These are phyloP conservation scores for Cladosporium velox DNA, from an alignment of 2,329 filamentous ascomycete species.

Conservation along the genomic window DNA sequence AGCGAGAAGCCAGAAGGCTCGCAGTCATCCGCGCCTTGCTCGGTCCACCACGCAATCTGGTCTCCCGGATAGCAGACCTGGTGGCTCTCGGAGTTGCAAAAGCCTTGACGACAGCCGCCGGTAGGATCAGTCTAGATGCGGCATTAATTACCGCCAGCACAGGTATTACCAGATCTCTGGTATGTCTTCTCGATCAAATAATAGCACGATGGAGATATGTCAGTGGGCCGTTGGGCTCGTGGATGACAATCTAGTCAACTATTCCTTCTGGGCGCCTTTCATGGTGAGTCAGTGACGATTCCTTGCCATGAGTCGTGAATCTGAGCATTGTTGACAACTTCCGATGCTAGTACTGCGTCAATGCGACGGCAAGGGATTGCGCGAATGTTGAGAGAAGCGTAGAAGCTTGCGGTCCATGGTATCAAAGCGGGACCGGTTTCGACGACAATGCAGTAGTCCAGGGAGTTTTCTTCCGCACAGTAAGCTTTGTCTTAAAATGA, in stretches of 20 bases:
- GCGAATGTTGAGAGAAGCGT: neutral
- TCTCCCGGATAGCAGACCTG: no score
- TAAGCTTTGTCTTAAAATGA: neutral
- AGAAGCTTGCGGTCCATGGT: neutral
- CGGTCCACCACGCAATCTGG: no score
- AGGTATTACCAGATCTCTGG: no score
- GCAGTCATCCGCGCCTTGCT: no score
- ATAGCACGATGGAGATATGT: neutral
- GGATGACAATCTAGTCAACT: neutral
- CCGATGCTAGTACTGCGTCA: neutral
- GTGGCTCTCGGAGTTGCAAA: no score
- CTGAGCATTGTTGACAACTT: neutral
- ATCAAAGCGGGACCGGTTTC: neutral
- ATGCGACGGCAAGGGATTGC: neutral
- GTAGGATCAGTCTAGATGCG: no score
- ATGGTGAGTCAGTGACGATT: neutral
- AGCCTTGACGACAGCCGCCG: no score
- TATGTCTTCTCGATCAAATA: neutral
- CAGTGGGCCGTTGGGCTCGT: neutral
- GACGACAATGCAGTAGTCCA: neutral
- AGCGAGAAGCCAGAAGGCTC: no score
- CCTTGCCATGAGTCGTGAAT: neutral
- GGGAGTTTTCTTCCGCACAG: neutral
- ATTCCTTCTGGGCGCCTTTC: neutral
- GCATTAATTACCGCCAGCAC: no score